Evolutionary conservation across 1,284 basidiomycete genomes (phyloP).

Genomic region (Trametes hirsuta): DNA sequence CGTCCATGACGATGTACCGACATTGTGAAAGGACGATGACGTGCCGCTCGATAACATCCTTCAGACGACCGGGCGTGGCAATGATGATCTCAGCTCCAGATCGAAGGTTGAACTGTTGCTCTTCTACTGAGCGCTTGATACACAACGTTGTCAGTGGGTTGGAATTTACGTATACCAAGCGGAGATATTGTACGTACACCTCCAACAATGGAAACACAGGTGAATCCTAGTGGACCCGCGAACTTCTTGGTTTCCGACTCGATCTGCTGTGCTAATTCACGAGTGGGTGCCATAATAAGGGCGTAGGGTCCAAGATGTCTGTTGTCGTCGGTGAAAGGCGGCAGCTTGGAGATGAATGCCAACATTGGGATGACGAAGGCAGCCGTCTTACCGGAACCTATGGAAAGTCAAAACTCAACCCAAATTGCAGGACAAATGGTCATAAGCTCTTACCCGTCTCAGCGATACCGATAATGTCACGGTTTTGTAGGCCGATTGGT

Average conservation of each 20-base stretch:
- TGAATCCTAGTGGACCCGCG: constrained; percentile 84
- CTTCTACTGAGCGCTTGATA: constrained; percentile 81
- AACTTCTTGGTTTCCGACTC: constrained; percentile 93
- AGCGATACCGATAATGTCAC: constrained; percentile 97
- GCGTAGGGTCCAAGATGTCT: constrained; percentile 93
- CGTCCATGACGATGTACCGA: constrained; percentile 98
- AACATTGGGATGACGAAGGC: constrained; percentile 99
- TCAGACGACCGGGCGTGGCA: constrained; percentile 96
- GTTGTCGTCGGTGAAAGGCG: constrained; percentile 88
- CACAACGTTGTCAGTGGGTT: constrained; percentile 20
- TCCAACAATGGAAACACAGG: constrained; percentile 96
- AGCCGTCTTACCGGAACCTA: constrained; percentile 99
- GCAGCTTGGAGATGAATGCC: constrained; percentile 87
- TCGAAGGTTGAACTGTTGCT: constrained; percentile 94
- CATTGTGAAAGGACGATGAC: constrained; percentile 96
- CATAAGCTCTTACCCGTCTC: constrained; percentile 74
- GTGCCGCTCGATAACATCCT: constrained; percentile 96
- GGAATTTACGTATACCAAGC: background rate
- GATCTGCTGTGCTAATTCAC: constrained; percentile 98
- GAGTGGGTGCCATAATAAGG: constrained; percentile 93
- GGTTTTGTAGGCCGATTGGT: constrained; percentile 93
- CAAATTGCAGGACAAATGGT: constrained; percentile 10
- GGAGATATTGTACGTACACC: constrained; percentile 60
- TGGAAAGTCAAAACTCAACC: constrained; percentile 5
- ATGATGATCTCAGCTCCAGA: constrained; percentile 98